Conservation (phyloP, 192 early-diverging fungal species). For the Coemansia sp. region DNA sequence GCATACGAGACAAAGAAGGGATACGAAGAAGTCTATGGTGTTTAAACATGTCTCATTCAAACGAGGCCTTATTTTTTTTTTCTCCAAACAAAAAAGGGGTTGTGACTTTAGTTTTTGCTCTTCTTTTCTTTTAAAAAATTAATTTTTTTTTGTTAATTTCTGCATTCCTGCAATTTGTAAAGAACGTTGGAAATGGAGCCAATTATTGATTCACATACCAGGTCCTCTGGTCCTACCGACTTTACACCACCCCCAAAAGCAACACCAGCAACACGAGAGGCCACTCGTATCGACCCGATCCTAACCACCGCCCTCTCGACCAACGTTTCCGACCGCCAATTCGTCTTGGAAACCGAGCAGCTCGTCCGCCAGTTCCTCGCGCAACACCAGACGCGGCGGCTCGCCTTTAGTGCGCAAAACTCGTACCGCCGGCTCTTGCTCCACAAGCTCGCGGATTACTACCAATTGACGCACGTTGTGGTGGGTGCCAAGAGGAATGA, state of each 20-base stretch:
- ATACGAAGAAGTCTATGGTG: slow-evolving; percentile 41
- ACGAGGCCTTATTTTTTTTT: too few species aligned
- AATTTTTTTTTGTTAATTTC: not conserved
- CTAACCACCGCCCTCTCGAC: slow-evolving; percentile 9
- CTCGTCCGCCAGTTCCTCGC: slow-evolving; percentile 9
- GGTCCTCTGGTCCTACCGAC: too few species aligned
- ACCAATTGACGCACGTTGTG: slow-evolving; percentile 19
- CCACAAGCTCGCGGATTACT: slow-evolving; percentile 27
- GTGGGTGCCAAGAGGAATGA: slow-evolving; percentile 21
- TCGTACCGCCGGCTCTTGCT: slow-evolving; percentile 25
- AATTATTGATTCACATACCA: not conserved
- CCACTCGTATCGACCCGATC: slow-evolving; percentile 10
- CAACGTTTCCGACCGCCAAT: slow-evolving; percentile 13
- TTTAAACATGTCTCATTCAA: too few species aligned
- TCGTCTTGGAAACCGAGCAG: slow-evolving; percentile 14
- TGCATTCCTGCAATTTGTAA: too few species aligned
- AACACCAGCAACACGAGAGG: not conserved
- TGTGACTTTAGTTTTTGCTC: not conserved
- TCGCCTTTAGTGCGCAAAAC: slow-evolving; percentile 23
- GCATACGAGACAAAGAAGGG: slow-evolving; percentile 43
- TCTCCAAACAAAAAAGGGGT: too few species aligned
- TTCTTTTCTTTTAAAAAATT: not conserved
- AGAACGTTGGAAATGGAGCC: too few species aligned
- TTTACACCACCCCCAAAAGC: not conserved
- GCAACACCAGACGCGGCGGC: slow-evolving; percentile 3